These are phyloP conservation scores for Phytophthora quininea DNA, from an alignment of 352 stramenopile species.

Conservation along the genomic window DNA sequence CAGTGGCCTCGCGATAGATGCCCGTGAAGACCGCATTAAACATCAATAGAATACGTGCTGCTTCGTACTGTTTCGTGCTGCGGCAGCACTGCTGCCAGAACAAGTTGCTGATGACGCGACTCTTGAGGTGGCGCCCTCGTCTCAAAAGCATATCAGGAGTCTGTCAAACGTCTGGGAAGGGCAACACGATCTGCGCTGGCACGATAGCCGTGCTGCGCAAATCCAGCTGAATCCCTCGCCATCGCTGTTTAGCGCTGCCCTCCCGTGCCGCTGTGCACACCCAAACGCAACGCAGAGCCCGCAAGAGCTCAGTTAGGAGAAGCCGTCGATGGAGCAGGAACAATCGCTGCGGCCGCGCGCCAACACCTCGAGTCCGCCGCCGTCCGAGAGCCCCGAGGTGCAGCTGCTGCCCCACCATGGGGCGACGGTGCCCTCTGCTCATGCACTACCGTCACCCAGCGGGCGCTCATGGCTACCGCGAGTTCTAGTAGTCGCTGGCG, in stretches of 20 bases:
- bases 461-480: conserved; percentile 23
- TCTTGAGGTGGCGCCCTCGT: neutral
- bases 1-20: neutral
- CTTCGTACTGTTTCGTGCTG: no score
- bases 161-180: conserved; percentile 1
- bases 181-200: neutral
- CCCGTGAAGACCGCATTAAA: neutral
- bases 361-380: conserved; percentile 6
- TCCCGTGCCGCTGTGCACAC: neutral
- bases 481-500: conserved; percentile 23
- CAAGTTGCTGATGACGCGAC: no score
- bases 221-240: neutral
- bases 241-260: neutral
- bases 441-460: conserved; percentile 11
- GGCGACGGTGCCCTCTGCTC: conserved; percentile 1
- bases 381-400: neutral
- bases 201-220: neutral
- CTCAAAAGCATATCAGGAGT: neutral
- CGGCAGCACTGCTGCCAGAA: no score
- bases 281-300: neutral
- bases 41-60: neutral
- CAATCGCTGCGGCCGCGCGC: conserved; percentile 24
- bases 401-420: conserved; percentile 11
- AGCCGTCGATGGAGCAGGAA: conserved; percentile 17
- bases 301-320: neutral